These are phyloP conservation scores for Linnemannia hyalina DNA, from an alignment of 192 early-diverging fungal species.

Conservation along the genomic window DNA sequence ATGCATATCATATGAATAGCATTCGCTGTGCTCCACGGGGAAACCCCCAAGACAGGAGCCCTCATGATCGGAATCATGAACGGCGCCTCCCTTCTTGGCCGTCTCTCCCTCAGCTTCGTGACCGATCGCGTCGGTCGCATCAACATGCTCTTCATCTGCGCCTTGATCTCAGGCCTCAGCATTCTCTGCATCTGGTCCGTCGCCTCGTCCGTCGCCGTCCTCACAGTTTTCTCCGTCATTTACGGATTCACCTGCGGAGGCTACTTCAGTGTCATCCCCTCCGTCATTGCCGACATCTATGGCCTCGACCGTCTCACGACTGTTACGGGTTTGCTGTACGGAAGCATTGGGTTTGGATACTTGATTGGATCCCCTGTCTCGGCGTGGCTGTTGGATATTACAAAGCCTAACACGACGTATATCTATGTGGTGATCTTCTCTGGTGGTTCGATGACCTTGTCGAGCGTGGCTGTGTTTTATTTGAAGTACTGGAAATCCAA, in stretches of 20 bases:
- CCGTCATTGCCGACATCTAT: conserved; percentile 55
- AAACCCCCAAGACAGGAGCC: conserved; percentile 53
- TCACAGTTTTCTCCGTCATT: conserved; percentile 42
- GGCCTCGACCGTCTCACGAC: conserved; percentile 49
- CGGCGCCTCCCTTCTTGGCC: conserved; percentile 51
- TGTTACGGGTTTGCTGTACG: conserved; percentile 46
- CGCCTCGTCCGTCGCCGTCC: conserved; percentile 25
- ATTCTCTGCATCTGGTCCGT: conserved; percentile 54
- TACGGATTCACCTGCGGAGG: conserved; percentile 58
- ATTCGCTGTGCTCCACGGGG: conserved; percentile 44
- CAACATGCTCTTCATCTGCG: conserved; percentile 58
- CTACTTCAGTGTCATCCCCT: conserved; percentile 45
- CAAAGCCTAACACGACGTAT: conserved; percentile 42
- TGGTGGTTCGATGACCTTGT: conserved; percentile 44
- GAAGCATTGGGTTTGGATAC: conserved; percentile 51
- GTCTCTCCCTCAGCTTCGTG: conserved; percentile 45
- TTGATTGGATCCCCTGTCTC: conserved; percentile 51
- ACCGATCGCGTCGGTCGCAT: conserved; percentile 57
- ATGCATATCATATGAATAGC: conserved; percentile 22
- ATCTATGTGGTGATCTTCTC: conserved; percentile 53
- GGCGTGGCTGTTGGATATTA: conserved; percentile 42
- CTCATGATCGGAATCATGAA: conserved; percentile 57
- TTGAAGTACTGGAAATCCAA: conserved; percentile 52
- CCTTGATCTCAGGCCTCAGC: conserved; percentile 47
- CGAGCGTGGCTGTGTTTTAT: conserved; percentile 49